Conservation (phyloP, 208 protist species). For the Trypanosoma conorhini region DNA sequence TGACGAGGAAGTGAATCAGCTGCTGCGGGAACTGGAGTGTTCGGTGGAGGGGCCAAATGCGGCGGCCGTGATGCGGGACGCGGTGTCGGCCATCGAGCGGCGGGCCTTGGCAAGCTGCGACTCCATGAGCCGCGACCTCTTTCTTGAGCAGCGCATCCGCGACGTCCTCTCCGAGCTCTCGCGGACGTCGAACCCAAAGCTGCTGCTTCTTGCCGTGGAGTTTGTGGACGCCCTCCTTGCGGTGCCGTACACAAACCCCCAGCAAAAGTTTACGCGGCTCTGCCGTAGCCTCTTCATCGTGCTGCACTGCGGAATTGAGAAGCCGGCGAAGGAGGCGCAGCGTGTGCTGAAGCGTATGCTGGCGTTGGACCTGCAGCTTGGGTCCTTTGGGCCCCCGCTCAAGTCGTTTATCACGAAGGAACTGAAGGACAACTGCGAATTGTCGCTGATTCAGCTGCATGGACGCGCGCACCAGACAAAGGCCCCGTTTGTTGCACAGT, state of each 20-base stretch:
- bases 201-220: slow-evolving; percentile 57
- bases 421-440: slow-evolving; percentile 80
- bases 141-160: slow-evolving; percentile 84
- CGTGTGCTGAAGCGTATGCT: slow-evolving; percentile 79
- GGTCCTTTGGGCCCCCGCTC: slow-evolving; percentile 55
- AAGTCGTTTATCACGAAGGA: slow-evolving; percentile 87
- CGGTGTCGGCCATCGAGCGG: slow-evolving; percentile 73
- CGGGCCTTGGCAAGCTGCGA: slow-evolving; percentile 81
- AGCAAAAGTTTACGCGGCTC: slow-evolving; percentile 79
- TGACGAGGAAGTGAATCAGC: slow-evolving; percentile 81
- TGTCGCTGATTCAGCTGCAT: slow-evolving; percentile 80
- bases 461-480: slow-evolving; percentile 65
- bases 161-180: slow-evolving; percentile 76
- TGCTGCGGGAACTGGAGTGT: slow-evolving; percentile 74
- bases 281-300: slow-evolving; percentile 78
- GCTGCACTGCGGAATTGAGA: slow-evolving; percentile 71
- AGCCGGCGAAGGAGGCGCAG: slow-evolving; percentile 67
- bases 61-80: slow-evolving; percentile 69
- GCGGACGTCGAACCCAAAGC: slow-evolving; percentile 46
- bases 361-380: slow-evolving; percentile 47
- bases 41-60: slow-evolving; percentile 67
- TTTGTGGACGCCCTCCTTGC: slow-evolving; percentile 83
- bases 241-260: slow-evolving; percentile 79
- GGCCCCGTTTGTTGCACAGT: slow-evolving; percentile 63
- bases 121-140: slow-evolving; percentile 68